A percentile compares a stretch with the other conserved stretches of the same genome.
These are phyloP conservation scores for Penicillium atrosanguineum DNA, from an alignment of 495 filamentous ascomycete species.

Conservation along the genomic window DNA sequence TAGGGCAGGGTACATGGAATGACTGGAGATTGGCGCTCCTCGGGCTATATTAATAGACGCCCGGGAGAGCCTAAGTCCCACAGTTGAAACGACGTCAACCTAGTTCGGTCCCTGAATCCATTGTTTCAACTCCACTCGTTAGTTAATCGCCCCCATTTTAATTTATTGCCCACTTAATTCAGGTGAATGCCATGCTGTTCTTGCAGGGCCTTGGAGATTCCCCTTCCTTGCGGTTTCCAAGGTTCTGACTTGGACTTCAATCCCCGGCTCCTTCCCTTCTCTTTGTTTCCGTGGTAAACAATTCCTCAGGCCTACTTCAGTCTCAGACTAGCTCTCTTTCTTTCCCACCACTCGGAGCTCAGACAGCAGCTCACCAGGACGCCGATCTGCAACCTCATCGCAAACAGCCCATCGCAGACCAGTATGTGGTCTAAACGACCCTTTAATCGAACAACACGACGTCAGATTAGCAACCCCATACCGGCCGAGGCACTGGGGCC, in stretches of 20 bases:
- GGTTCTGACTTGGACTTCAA: neutral
- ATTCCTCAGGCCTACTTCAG: neutral
- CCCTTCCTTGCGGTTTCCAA: constrained; percentile 1
- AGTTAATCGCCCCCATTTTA: constrained; percentile 24
- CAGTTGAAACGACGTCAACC: constrained; percentile 15
- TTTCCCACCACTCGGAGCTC: neutral
- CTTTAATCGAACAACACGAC: constrained; percentile 41
- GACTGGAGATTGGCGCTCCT: neutral
- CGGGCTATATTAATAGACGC: neutral
- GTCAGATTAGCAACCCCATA: constrained; percentile 46
- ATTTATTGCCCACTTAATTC: constrained; percentile 10
- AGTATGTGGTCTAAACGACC: constrained; percentile 47
- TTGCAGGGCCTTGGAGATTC: neutral
- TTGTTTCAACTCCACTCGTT: constrained; percentile 14
- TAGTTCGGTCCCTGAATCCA: constrained; percentile 11
- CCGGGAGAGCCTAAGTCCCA: neutral
- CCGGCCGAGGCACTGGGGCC: constrained; percentile 38
- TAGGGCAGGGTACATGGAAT: neutral
- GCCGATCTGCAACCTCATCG: neutral
- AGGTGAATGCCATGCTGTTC: constrained; percentile 12
- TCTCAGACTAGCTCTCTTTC: constrained; percentile 1
- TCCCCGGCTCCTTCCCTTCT: neutral
- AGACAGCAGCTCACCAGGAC: neutral
- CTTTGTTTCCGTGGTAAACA: constrained; percentile 13
- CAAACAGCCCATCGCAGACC: constrained; percentile 6